Percentiles rank a stretch among this genome's conserved stretches.
Evolutionary conservation across 2,329 filamentous ascomycete species (phyloP).

Genomic region (Alternaria longipes): DNA sequence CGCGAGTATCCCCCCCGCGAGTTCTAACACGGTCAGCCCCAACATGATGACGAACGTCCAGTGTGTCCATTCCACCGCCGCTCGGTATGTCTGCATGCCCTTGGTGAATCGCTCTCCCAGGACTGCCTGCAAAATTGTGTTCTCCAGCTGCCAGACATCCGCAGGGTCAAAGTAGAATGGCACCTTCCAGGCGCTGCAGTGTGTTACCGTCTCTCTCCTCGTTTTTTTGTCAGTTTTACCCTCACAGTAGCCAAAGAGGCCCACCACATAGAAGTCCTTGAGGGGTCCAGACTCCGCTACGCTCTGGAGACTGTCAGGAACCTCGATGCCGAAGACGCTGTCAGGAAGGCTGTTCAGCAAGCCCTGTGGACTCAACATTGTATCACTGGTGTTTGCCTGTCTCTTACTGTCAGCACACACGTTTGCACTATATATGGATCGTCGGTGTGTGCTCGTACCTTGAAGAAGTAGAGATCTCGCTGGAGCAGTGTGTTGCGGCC

Average conservation of each 20-base stretch:
- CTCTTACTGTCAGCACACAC: background rate
- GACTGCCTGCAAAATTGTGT: background rate
- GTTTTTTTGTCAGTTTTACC: background rate
- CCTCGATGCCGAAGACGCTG: background rate
- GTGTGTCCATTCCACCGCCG: background rate
- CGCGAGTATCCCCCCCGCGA: background rate
- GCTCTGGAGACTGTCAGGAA: background rate
- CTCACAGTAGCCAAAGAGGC: constrained; percentile 1
- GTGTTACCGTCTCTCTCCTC: background rate
- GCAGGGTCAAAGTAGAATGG: constrained; percentile 1
- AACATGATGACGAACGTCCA: background rate
- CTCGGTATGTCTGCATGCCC: background rate
- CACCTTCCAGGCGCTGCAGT: constrained; percentile 1
- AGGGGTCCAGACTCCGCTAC: background rate
- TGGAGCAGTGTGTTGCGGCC: background rate
- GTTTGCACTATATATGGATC: background rate
- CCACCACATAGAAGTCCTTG: background rate
- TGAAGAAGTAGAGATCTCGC: background rate
- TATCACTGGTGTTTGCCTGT: background rate
- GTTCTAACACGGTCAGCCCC: background rate
- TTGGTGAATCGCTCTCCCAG: background rate
- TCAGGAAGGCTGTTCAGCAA: background rate
- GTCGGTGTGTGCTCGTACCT: background rate
- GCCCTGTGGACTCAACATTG: background rate
- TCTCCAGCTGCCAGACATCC: background rate